Conservation (phyloP, 805 yeast genomes). For the Schwanniomyces pseudopolymorphus region DNA sequence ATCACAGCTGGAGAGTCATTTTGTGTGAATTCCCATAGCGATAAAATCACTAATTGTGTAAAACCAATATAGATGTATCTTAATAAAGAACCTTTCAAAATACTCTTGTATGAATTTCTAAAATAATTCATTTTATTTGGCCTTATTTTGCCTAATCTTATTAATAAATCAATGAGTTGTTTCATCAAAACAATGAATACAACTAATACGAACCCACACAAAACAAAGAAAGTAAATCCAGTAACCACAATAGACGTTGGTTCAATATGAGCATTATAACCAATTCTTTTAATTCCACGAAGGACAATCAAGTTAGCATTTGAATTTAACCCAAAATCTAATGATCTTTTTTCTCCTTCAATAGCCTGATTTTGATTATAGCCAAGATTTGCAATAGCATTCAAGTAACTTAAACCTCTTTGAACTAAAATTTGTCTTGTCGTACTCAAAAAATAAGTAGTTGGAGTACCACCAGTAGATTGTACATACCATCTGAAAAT, state of each 20-base stretch:
- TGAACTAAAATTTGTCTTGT: constrained; percentile 75
- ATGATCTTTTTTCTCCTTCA: constrained; percentile 20
- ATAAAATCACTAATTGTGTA: constrained; percentile 73
- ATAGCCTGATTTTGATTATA: constrained; percentile 1
- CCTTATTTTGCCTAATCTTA: constrained; percentile 50
- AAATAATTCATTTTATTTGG: constrained; percentile 48
- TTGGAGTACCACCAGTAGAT: constrained; percentile 85
- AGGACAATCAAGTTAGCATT: constrained; percentile 62
- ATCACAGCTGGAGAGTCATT: constrained; percentile 87
- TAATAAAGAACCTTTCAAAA: constrained; percentile 76
- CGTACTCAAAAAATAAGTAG: constrained; percentile 60
- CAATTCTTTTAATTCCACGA: constrained; percentile 86
- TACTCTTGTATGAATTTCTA: constrained; percentile 53
- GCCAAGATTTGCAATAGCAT: constrained; percentile 20
- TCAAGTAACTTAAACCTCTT: constrained; percentile 46
- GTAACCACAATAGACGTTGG: constrained; percentile 81
- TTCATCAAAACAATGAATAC: constrained; percentile 58
- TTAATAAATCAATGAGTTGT: constrained; percentile 46
- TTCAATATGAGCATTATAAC: constrained; percentile 74
- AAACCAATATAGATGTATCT: constrained; percentile 83
- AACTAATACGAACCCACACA: constrained; percentile 72
- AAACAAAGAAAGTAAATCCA: constrained; percentile 80
- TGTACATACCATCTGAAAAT: constrained; percentile 84
- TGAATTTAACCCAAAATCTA: constrained; percentile 45
- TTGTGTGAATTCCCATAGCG: constrained; percentile 84